Percentiles rank a stretch among this genome's conserved stretches.
Conservation (phyloP, 2,329 filamentous ascomycete species). For the Amauroascus verrucosus region DNA sequence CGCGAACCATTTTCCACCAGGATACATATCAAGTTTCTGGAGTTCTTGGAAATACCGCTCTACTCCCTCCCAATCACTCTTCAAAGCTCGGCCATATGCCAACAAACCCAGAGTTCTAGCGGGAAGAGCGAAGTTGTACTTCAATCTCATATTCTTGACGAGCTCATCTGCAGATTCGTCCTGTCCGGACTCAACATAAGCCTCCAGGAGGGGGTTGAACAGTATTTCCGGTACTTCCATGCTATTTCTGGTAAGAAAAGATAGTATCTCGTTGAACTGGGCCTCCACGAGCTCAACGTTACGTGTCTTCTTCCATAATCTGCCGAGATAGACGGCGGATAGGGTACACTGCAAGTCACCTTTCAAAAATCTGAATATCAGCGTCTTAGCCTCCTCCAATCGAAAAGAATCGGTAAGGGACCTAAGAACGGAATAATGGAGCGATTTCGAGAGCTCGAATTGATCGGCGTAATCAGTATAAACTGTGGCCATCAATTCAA, state of each 20-base stretch:
- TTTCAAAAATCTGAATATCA: slow-evolving; percentile 27
- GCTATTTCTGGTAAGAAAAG: slow-evolving; percentile 21
- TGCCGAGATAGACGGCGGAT: slow-evolving; percentile 29
- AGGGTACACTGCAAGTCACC: slow-evolving; percentile 28
- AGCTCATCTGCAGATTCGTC: slow-evolving; percentile 28
- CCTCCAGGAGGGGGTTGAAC: slow-evolving; percentile 33
- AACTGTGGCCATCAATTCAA: slow-evolving; percentile 29
- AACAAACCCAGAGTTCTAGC: slow-evolving; percentile 31
- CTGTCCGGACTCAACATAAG: slow-evolving; percentile 31
- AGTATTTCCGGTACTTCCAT: slow-evolving; percentile 30
- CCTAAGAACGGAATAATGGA: slow-evolving; percentile 30
- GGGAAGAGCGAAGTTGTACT: slow-evolving; percentile 24
- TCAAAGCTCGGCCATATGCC: slow-evolving; percentile 28
- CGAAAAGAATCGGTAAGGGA: slow-evolving; percentile 31
- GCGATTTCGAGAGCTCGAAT: slow-evolving; percentile 24
- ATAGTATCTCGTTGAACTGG: slow-evolving; percentile 26
- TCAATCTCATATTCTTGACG: slow-evolving; percentile 27
- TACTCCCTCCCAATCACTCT: slow-evolving; percentile 34
- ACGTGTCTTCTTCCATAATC: slow-evolving; percentile 33
- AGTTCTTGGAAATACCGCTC: slow-evolving; percentile 31
- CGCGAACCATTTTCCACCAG: slow-evolving; percentile 21
- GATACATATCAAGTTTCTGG: slow-evolving; percentile 27
- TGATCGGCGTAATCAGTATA: slow-evolving; percentile 23
- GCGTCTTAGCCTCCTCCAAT: slow-evolving; percentile 28
- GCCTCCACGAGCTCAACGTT: slow-evolving; percentile 28